These are phyloP conservation scores for Cryptosporidium viatorum DNA, from an alignment of 169 alveolate genomes.

Conservation along the genomic window DNA sequence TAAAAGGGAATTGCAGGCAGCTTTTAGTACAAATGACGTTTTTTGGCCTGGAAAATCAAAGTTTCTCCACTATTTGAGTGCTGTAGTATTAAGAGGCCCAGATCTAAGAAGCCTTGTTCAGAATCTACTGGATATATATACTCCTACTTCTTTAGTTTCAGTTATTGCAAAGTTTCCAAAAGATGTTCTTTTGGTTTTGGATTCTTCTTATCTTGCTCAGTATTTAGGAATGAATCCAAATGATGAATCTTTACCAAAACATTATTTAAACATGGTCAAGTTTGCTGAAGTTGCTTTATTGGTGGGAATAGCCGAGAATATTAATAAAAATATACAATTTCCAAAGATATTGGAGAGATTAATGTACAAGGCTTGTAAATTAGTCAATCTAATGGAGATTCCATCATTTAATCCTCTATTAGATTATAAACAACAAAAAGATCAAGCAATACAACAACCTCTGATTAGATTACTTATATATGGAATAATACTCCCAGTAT, in stretches of 20 bases:
- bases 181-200: conserved; percentile 13
- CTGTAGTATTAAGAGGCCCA: conserved; percentile 28
- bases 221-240: conserved; percentile 4
- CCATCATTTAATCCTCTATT: conserved; percentile 26
- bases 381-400: conserved; percentile 18
- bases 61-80: conserved; percentile 20
- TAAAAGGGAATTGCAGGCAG: conserved; percentile 34
- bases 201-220: conserved; percentile 4
- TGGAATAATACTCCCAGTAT: conserved; percentile 26
- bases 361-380: conserved; percentile 36
- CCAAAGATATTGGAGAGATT: conserved; percentile 44
- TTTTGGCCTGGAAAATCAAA: conserved; percentile 46
- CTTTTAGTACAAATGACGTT: conserved; percentile 15
- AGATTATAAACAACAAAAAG: conserved; percentile 46
- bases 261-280: conserved; percentile 18
- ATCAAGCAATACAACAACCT: conserved; percentile 49
- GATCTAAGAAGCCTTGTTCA: conserved; percentile 12
- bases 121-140: conserved; percentile 14
- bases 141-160: conserved; percentile 37
- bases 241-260: conserved; percentile 27
- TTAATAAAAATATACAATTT: conserved; percentile 18
- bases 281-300: conserved; percentile 35
- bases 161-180: conserved; percentile 18
- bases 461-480: conserved; percentile 10
- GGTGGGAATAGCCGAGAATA: conserved; percentile 46